Evolutionary conservation across 139 green algal species (phyloP).

Genomic region (Yamagishiella unicocca): DNA sequence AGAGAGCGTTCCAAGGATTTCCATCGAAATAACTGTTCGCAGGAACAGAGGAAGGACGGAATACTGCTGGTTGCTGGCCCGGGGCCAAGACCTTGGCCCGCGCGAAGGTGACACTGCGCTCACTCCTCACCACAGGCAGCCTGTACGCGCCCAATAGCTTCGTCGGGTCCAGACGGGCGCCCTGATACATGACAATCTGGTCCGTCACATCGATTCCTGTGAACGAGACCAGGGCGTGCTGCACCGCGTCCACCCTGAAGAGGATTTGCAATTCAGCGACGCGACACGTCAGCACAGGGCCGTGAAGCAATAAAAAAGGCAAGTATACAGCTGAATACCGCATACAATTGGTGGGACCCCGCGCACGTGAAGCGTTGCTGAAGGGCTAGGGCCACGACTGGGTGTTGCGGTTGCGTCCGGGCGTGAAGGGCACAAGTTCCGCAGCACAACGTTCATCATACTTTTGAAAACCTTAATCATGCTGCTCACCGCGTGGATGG

Average conservation of each 20-base stretch:
- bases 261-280: background rate
- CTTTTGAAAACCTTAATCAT: background rate
- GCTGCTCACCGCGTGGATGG: conserved; percentile 53
- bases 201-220: conserved; percentile 79
- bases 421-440: too few relatives aligned
- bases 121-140: conserved; percentile 75
- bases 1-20: too few relatives aligned
- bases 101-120: conserved; percentile 3
- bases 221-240: conserved; percentile 80
- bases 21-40: too few relatives aligned
- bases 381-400: conserved; percentile 13
- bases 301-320: background rate
- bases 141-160: conserved; percentile 77
- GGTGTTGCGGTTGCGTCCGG: background rate
- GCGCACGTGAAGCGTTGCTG: background rate
- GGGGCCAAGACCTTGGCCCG: too few relatives aligned
- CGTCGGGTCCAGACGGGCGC: conserved; percentile 74
- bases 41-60: too few relatives aligned
- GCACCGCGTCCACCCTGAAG: conserved; percentile 83
- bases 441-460: too few relatives aligned
- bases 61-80: too few relatives aligned
- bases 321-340: background rate
- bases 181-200: conserved; percentile 88
- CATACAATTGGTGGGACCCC: background rate
- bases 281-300: background rate